These are phyloP conservation scores for Dujonia santamariae DNA, from an alignment of 1,139 yeast genomes.

Conservation along the genomic window DNA sequence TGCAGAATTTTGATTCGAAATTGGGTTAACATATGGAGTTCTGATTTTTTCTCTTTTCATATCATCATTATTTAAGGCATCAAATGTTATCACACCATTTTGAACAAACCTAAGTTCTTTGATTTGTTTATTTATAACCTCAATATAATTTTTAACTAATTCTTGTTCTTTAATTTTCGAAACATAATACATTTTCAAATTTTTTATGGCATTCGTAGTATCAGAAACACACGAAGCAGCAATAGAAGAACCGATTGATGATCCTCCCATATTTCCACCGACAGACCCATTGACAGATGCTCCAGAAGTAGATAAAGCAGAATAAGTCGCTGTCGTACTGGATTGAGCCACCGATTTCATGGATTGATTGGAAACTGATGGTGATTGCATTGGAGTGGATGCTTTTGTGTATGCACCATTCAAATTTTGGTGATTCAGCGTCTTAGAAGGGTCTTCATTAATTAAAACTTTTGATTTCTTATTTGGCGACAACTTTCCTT, in stretches of 20 bases:
- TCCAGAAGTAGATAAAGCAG: conserved; percentile 1
- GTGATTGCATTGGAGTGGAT: neutral
- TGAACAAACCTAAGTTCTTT: conserved; percentile 45
- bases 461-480: conserved; percentile 11
- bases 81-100: conserved; percentile 45
- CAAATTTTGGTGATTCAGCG: conserved; percentile 9
- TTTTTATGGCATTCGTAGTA: conserved; percentile 13
- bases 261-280: too few species aligned
- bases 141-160: conserved; percentile 42
- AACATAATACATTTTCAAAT: conserved; percentile 32
- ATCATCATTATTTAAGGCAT: conserved; percentile 31
- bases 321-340: too few species aligned
- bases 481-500: conserved; percentile 9
- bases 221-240: too few species aligned
- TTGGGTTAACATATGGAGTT: neutral
- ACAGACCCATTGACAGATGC: too few species aligned
- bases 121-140: conserved; percentile 42
- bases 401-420: neutral
- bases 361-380: too few species aligned
- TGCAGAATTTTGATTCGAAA: neutral
- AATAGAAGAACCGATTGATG: too few species aligned
- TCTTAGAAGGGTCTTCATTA: conserved; percentile 6
- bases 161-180: conserved; percentile 45
- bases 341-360: too few species aligned
- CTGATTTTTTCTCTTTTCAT: conserved; percentile 7